phyloP scores from a whole-genome alignment of 306 rosid species.

The Cicer judaicum region DNA sequence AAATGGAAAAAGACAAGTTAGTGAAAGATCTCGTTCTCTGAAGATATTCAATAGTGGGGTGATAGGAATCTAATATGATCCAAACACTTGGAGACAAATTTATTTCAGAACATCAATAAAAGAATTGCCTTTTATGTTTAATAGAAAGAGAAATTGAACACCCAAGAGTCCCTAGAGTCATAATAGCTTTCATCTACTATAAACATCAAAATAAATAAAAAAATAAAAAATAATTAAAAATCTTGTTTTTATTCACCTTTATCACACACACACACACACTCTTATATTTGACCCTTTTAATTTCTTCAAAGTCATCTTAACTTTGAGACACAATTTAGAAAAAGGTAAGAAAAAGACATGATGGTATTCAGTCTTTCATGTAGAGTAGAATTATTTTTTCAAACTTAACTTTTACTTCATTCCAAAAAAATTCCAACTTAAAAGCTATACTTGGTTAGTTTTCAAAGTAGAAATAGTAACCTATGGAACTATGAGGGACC shows the following conservation, averaged over 20 bases:
- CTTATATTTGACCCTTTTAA: constrained; percentile 27
- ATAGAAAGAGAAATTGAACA: constrained; percentile 45
- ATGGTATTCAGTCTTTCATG: constrained; percentile 32
- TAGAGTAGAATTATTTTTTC: constrained; percentile 25
- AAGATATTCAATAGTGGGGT: constrained; percentile 50
- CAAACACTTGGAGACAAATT: constrained; percentile 63
- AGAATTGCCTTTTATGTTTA: constrained; percentile 51
- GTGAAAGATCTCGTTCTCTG: constrained; percentile 50
- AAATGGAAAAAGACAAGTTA: constrained; percentile 56
- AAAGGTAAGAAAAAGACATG: constrained; percentile 45
- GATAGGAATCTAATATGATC: constrained; percentile 59
- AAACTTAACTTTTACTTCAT: constrained; percentile 40
- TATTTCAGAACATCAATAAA: constrained; percentile 51
- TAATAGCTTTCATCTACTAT: constrained; percentile 11
- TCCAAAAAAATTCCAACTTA: constrained; percentile 54
- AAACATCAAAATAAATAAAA: constrained; percentile 19
- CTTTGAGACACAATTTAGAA: constrained; percentile 39
- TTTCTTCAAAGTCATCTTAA: constrained; percentile 34
- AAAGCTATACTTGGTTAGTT: constrained; percentile 46
- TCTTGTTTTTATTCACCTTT: not conserved
- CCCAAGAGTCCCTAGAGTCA: constrained; percentile 47
- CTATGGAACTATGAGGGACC: constrained; percentile 30
- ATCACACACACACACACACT: not conserved
- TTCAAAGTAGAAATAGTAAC: constrained; percentile 32
- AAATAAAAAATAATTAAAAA: too few species aligned